phyloP scores from a whole-genome alignment of 73 alveolate genomes.

The Stentor roeselii region DNA sequence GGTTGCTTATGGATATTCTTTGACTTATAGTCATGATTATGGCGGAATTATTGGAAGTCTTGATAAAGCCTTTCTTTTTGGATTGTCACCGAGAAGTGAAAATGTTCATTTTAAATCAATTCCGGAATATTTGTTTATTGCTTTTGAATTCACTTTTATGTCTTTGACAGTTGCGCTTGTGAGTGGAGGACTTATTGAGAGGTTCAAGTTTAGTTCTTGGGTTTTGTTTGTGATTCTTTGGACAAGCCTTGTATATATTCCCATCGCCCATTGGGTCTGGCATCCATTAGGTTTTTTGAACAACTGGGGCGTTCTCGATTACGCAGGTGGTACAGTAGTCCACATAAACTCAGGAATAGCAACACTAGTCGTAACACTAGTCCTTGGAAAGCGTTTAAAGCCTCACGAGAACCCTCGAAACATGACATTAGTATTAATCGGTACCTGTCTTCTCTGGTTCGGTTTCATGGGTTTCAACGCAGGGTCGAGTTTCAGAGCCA shows the following conservation, averaged over 20 bases:
- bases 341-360: background rate
- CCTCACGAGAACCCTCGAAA: background rate
- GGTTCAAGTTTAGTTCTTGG: background rate
- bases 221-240: background rate
- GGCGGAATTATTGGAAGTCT: background rate
- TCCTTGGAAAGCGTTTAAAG: background rate
- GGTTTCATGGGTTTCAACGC: background rate
- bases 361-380: background rate
- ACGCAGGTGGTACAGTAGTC: background rate
- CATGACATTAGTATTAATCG: background rate
- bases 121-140: background rate
- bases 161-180: background rate
- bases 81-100: background rate
- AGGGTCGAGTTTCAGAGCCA: background rate
- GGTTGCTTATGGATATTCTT: background rate
- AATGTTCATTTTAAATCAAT: background rate
- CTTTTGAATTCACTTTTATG: background rate
- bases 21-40: background rate
- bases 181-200: background rate
- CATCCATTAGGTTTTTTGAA: background rate
- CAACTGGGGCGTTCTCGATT: background rate
- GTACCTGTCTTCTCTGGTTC: background rate
- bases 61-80: background rate
- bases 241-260: background rate
- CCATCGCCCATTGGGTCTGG: constrained; percentile 4